These are phyloP conservation scores for Backusella tarrabulga DNA, from an alignment of 192 early-diverging fungal genomes.

Conservation along the genomic window DNA sequence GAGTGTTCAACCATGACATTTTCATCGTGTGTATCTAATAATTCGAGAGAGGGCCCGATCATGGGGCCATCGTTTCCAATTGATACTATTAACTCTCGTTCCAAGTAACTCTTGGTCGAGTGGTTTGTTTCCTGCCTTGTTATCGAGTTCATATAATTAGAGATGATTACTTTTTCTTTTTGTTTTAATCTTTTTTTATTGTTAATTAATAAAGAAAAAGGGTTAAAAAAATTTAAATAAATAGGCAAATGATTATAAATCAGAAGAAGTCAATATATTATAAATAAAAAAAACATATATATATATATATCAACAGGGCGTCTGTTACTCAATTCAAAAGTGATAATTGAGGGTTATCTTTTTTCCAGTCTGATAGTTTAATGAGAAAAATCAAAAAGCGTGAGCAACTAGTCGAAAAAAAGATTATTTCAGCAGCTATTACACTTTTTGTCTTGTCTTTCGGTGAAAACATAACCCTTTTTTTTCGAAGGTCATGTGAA, in stretches of 20 bases:
- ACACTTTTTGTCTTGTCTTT: neutral
- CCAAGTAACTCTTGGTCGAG: slow-evolving; percentile 8
- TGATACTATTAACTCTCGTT: slow-evolving; percentile 2
- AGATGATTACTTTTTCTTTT: neutral
- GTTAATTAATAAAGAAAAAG: too few species aligned
- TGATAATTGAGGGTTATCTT: neutral
- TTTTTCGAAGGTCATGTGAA: neutral
- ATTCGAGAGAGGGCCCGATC: neutral
- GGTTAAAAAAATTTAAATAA: neutral
- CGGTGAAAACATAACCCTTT: slow-evolving; percentile 1
- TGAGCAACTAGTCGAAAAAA: neutral
- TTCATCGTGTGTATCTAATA: neutral
- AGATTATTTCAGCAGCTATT: neutral
- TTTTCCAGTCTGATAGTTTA: neutral
- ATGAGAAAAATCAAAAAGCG: neutral
- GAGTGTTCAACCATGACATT: neutral
- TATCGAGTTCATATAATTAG: neutral
- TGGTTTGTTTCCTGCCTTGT: neutral
- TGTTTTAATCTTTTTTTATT: neutral
- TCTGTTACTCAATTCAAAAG: neutral
- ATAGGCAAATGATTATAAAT: neutral
- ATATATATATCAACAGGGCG: neutral
- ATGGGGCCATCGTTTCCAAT: slow-evolving; percentile 1
- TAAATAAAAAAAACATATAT: neutral
- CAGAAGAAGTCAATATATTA: neutral